Conservation (phyloP, 2,329 filamentous ascomycete species). For the Pseudogymnoascus verrucosus region DNA sequence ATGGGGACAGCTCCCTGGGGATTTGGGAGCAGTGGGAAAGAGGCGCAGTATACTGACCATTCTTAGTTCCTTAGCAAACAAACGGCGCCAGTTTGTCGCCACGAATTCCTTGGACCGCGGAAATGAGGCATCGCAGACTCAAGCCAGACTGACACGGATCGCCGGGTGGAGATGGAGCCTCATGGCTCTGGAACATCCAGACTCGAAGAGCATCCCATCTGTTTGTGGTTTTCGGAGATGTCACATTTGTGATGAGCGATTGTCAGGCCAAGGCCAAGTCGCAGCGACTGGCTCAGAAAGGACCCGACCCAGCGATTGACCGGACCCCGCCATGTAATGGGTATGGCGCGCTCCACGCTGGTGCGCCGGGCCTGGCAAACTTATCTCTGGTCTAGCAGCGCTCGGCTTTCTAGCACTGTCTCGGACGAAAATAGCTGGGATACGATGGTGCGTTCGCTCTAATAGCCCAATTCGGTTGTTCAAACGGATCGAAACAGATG, state of each 20-base stretch:
- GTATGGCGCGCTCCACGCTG: neutral
- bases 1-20: neutral
- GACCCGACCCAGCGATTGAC: neutral
- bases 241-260: neutral
- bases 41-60: neutral
- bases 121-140: neutral
- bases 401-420: constrained; percentile 4
- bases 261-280: neutral
- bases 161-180: constrained; percentile 3
- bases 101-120: neutral
- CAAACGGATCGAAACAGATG: constrained; percentile 4
- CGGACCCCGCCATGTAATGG: neutral
- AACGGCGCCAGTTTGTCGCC: neutral
- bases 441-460: neutral
- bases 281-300: neutral
- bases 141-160: neutral
- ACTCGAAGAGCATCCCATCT: neutral
- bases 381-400: neutral
- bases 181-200: neutral
- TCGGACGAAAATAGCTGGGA: constrained; percentile 2
- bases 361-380: neutral
- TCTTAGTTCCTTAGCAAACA: neutral
- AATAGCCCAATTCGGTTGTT: neutral
- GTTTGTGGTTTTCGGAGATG: neutral
- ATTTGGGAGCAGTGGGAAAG: neutral